phyloP scores from a whole-genome alignment of 331 rosid genomes.

The Prunus yedoensis region DNA sequence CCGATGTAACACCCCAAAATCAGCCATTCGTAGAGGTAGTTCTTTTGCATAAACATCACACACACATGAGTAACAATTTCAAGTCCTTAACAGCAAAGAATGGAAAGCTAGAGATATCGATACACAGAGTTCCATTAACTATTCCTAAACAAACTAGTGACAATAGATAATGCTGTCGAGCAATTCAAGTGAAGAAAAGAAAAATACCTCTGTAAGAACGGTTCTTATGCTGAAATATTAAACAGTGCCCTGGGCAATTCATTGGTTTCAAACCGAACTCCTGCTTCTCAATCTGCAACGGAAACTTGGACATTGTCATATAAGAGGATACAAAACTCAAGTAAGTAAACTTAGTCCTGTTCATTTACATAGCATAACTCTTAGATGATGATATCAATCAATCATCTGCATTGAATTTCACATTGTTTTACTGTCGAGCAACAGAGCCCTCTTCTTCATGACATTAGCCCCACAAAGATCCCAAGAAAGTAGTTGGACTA shows the following conservation, averaged over 20 bases:
- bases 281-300: constrained; percentile 83
- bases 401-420: neutral
- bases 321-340: neutral
- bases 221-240: constrained; percentile 91
- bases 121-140: neutral
- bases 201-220: constrained; percentile 91
- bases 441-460: neutral
- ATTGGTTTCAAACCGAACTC: constrained; percentile 97
- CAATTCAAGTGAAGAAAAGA: neutral
- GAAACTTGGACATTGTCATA: neutral
- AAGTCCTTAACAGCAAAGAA: neutral
- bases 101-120: neutral
- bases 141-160: too few species aligned
- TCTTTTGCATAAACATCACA: constrained; percentile 37
- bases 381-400: neutral
- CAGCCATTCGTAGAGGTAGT: constrained; percentile 97
- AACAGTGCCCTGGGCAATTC: constrained; percentile 99
- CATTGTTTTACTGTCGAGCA: neutral
- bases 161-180: neutral
- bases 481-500: neutral
- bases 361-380: neutral
- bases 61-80: neutral
- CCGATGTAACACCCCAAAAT: constrained; percentile 94
- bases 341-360: too few species aligned
- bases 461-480: neutral